A percentile compares a stretch with the other conserved stretches of the same genome.
phyloP scores from a whole-genome alignment of 2,329 filamentous ascomycete species.

The Reticulascus tulasneorum region DNA sequence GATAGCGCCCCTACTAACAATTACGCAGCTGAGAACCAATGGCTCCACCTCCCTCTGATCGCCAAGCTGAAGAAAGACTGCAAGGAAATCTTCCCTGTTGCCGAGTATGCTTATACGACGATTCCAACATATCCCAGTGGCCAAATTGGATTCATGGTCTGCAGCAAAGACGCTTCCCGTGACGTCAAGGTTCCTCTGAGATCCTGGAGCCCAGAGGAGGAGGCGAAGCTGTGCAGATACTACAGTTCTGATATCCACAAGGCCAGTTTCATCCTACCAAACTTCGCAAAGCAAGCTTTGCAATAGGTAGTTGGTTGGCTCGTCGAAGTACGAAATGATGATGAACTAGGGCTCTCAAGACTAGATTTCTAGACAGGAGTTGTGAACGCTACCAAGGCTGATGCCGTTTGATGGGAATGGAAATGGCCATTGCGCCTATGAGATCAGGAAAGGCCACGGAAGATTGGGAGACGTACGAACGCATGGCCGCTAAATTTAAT shows the following conservation, averaged over 20 bases:
- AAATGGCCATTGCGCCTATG: too few species aligned
- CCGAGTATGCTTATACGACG: slow-evolving; percentile 98
- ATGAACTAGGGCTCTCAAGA: too few species aligned
- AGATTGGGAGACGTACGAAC: too few species aligned
- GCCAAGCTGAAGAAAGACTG: slow-evolving; percentile 93
- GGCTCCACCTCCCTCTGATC: slow-evolving; percentile 94
- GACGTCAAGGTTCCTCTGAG: slow-evolving; percentile 84
- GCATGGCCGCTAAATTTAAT: too few species aligned
- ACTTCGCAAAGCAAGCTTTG: slow-evolving; percentile 79
- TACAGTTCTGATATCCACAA: slow-evolving; percentile 97
- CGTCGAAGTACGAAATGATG: too few species aligned
- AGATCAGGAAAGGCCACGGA: too few species aligned
- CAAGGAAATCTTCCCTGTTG: slow-evolving; percentile 94
- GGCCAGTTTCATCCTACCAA: slow-evolving; percentile 89
- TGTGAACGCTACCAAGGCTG: too few species aligned
- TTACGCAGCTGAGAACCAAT: slow-evolving; percentile 91
- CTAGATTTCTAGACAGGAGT: too few species aligned
- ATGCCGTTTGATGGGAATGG: too few species aligned
- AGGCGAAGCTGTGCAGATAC: slow-evolving; percentile 90
- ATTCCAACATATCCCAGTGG: slow-evolving; percentile 98
- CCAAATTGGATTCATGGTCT: slow-evolving; percentile 99
- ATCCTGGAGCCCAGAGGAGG: slow-evolving; percentile 78
- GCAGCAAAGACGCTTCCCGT: slow-evolving; percentile 85
- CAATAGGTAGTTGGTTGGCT: slow-evolving; percentile 34
- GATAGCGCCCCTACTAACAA: too few species aligned